Conservation (phyloP, 306 rosid species). For the Arachis stenosperma region DNA sequence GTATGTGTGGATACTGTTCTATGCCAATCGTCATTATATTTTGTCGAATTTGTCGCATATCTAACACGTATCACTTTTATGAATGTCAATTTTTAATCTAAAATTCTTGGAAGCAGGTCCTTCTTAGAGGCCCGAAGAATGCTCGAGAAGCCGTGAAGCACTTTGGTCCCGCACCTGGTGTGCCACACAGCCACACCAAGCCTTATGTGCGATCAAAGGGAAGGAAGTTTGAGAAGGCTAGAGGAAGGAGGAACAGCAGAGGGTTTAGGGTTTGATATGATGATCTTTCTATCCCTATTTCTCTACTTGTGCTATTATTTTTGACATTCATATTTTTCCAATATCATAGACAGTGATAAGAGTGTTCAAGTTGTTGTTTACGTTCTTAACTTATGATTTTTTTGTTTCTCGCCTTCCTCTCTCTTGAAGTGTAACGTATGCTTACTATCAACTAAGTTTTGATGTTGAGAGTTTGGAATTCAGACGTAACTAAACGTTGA, state of each 20-base stretch:
- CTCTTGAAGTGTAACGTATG: conserved; percentile 9
- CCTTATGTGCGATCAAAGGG: conserved; percentile 78
- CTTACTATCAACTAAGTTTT: conserved; percentile 3
- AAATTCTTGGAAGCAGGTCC: conserved; percentile 52
- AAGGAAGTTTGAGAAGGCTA: conserved; percentile 82
- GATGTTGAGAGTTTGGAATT: background rate
- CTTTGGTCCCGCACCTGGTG: conserved; percentile 92
- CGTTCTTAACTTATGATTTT: conserved; percentile 19
- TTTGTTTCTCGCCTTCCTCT: background rate
- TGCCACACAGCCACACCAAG: conserved; percentile 83
- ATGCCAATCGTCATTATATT: background rate
- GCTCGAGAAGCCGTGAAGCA: conserved; percentile 88
- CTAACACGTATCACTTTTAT: background rate
- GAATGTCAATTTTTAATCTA: background rate
- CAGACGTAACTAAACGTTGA: background rate
- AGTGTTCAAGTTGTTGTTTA: conserved; percentile 32
- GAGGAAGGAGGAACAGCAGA: conserved; percentile 80
- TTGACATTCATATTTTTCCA: conserved; percentile 31
- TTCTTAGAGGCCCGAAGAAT: conserved; percentile 83
- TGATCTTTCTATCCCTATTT: conserved; percentile 17
- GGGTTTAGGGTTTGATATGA: conserved; percentile 69
- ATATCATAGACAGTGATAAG: conserved; percentile 32
- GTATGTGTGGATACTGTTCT: conserved; percentile 42
- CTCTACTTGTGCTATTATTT: conserved; percentile 35
- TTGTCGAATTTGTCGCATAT: conserved; percentile 2